These are phyloP conservation scores for Arachis monticola DNA, from an alignment of 331 rosid genomes.

Conservation along the genomic window DNA sequence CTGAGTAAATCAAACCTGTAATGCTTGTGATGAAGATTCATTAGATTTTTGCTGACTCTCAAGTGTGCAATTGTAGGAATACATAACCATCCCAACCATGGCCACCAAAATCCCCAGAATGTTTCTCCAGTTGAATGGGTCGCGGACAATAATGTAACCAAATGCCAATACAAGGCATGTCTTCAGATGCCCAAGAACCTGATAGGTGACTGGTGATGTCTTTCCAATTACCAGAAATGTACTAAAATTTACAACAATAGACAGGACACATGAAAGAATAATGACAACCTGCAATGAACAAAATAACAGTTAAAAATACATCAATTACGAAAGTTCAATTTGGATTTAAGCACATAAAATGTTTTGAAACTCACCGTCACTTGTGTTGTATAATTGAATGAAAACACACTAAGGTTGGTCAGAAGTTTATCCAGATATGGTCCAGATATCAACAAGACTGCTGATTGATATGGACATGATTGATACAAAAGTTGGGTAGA, in stretches of 20 bases:
- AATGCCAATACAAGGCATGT: constrained; percentile 94
- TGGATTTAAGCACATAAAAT: not conserved
- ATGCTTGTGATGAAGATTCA: constrained; percentile 57
- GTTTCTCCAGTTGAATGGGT: constrained; percentile 94
- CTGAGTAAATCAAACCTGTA: constrained; percentile 54
- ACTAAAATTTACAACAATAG: constrained; percentile 93
- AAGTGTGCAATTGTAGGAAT: constrained; percentile 67
- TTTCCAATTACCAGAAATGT: constrained; percentile 96
- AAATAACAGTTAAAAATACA: constrained; percentile 26
- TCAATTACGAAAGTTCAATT: not conserved
- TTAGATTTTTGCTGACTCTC: constrained; percentile 78
- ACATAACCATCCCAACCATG: constrained; percentile 83
- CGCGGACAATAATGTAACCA: constrained; percentile 83
- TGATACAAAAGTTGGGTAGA: constrained; percentile 95
- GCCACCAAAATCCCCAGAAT: constrained; percentile 84
- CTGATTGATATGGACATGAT: constrained; percentile 91
- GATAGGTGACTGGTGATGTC: constrained; percentile 96
- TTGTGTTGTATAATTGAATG: constrained; percentile 77
- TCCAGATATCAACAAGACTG: constrained; percentile 71
- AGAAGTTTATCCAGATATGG: constrained; percentile 87
- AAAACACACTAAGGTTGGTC: constrained; percentile 77
- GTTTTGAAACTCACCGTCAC: constrained; percentile 69
- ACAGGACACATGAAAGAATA: constrained; percentile 86
- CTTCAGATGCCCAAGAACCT: constrained; percentile 95
- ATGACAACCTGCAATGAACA: constrained; percentile 70